A percentile compares a stretch with the other conserved stretches of the same genome.
phyloP scores from a whole-genome alignment of 345 rosid genomes.

The Eucalyptus lansdowneana region DNA sequence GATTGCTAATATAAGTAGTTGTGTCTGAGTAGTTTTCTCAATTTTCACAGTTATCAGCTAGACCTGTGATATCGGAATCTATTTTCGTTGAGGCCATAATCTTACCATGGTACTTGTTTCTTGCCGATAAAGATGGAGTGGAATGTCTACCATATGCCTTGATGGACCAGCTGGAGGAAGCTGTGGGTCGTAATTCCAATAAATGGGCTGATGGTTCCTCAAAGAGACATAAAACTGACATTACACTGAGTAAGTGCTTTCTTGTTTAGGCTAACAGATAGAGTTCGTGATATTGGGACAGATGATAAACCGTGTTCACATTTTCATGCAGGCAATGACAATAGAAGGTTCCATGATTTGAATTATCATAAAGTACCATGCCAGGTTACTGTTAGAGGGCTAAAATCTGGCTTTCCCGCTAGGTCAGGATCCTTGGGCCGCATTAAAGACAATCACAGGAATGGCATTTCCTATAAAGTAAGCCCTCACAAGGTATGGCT shows the following conservation, averaged over 20 bases:
- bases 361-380: conserved; percentile 34
- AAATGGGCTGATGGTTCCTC: conserved; percentile 15
- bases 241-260: background rate
- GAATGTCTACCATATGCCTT: background rate
- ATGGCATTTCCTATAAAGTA: conserved; percentile 2
- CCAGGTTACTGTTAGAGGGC: conserved; percentile 30
- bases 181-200: background rate
- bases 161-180: background rate
- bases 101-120: conserved; percentile 66
- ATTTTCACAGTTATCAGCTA: conserved; percentile 30
- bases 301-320: background rate
- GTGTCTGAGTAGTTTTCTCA: background rate
- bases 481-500: conserved; percentile 39
- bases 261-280: background rate
- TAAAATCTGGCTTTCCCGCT: background rate
- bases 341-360: background rate
- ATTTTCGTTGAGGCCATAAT: conserved; percentile 55
- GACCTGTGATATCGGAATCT: conserved; percentile 17
- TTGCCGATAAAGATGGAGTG: conserved; percentile 30
- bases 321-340: background rate
- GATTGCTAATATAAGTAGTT: background rate
- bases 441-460: conserved; percentile 9
- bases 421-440: conserved; percentile 30
- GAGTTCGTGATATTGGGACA: background rate
- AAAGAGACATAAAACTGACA: conserved; percentile 35